Conservation (phyloP, 2,329 filamentous ascomycete species). For the Beauveria caledonica region DNA sequence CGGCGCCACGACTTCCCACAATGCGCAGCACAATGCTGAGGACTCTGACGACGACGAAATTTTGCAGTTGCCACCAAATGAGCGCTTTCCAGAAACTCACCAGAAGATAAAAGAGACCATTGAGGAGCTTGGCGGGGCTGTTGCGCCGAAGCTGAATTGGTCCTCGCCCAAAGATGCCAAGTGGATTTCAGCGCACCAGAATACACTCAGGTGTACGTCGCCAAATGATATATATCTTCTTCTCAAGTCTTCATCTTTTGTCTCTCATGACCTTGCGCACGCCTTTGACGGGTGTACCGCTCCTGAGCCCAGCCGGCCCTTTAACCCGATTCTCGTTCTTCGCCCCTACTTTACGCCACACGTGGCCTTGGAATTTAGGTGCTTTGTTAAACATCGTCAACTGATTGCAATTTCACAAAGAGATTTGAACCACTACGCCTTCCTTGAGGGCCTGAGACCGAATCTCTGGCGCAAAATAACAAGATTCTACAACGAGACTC, state of each 20-base stretch:
- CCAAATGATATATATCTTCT: conserved; percentile 91
- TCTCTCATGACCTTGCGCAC: conserved; percentile 89
- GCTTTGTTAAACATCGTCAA: conserved; percentile 77
- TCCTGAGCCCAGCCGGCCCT: conserved; percentile 33
- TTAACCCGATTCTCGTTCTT: conserved; percentile 74
- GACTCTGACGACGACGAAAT: conserved; percentile 43
- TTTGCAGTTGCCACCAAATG: conserved; percentile 38
- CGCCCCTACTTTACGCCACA: conserved; percentile 84
- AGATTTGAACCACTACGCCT: conserved; percentile 84
- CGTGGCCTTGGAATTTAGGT: conserved; percentile 87
- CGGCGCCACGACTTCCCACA: conserved; percentile 18
- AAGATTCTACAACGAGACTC: conserved; percentile 66
- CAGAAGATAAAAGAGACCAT: conserved; percentile 69
- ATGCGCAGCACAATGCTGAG: conserved; percentile 36
- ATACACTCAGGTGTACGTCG: conserved; percentile 82
- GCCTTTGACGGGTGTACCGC: conserved; percentile 67
- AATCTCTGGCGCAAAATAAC: conserved; percentile 61
- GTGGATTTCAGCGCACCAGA: conserved; percentile 77
- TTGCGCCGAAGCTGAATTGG: conserved; percentile 95
- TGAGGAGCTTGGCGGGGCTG: conserved; percentile 70
- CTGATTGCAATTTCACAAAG: conserved; percentile 81
- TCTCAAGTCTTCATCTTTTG: conserved; percentile 88
- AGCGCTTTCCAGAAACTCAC: conserved; percentile 65
- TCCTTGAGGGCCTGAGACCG: conserved; percentile 57
- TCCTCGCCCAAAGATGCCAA: conserved; percentile 92